phyloP scores from a whole-genome alignment of 1,284 basidiomycete species.

The Apiotrichum mycotoxinovorans region DNA sequence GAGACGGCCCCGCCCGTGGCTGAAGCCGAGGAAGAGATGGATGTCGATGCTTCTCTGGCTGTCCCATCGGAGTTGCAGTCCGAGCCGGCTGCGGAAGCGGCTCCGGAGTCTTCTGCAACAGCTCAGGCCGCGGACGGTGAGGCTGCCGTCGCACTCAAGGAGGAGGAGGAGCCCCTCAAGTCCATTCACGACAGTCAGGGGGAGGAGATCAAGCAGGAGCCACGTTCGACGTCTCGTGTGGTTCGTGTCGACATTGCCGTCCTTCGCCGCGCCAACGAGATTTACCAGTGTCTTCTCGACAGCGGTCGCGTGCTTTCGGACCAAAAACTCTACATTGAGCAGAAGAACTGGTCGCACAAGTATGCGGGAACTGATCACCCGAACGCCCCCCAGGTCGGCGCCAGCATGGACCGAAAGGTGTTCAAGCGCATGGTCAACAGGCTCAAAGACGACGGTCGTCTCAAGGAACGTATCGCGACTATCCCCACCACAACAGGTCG shows the following conservation, averaged over 20 bases:
- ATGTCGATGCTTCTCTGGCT: background rate
- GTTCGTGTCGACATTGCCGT: constrained; percentile 30
- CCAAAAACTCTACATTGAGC: constrained; percentile 24
- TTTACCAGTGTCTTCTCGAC: constrained; percentile 32
- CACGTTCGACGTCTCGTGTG: background rate
- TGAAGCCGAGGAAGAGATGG: background rate
- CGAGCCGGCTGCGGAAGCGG: background rate
- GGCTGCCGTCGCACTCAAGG: background rate
- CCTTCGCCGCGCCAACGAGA: constrained; percentile 32
- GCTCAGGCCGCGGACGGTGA: background rate
- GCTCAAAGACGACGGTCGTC: constrained; percentile 27
- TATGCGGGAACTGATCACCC: constrained; percentile 38
- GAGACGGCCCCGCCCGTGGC: background rate
- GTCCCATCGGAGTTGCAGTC: background rate
- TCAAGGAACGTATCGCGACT: constrained; percentile 32
- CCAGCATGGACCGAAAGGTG: constrained; percentile 39
- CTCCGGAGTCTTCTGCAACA: too few relatives aligned
- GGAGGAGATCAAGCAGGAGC: constrained; percentile 1
- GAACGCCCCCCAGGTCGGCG: constrained; percentile 27
- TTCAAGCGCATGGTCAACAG: constrained; percentile 22
- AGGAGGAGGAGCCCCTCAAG: constrained; percentile 5
- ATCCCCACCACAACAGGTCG: constrained; percentile 37
- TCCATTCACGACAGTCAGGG: background rate
- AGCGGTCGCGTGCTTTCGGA: constrained; percentile 29
- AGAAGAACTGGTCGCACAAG: constrained; percentile 31